Percentiles rank a stretch among this genome's conserved stretches.
These are phyloP conservation scores for Aureobasidium namibiae DNA, from an alignment of 2,329 filamentous ascomycete species.

Conservation along the genomic window DNA sequence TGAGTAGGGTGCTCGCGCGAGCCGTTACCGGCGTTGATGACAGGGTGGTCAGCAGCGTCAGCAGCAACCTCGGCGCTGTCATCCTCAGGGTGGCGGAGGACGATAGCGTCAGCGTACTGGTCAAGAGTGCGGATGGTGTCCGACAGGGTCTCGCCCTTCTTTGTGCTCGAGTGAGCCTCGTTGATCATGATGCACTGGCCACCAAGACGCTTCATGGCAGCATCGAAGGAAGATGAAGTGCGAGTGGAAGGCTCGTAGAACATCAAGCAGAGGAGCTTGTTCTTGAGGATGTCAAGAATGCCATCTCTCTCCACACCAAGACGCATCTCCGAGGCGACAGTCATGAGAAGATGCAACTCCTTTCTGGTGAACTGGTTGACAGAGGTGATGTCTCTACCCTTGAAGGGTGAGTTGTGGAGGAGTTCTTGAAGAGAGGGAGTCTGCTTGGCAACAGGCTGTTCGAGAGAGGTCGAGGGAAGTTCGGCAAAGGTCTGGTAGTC, in stretches of 20 bases:
- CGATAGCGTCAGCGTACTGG: constrained; percentile 90
- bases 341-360: constrained; percentile 89
- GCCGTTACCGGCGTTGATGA: constrained; percentile 97
- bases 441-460: constrained; percentile 35
- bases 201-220: constrained; percentile 95
- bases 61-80: constrained; percentile 71
- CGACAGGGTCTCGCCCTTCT: constrained; percentile 90
- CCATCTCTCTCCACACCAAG: constrained; percentile 88
- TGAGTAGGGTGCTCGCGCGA: constrained; percentile 95
- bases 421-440: constrained; percentile 57
- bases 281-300: constrained; percentile 76
- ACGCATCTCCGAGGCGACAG: constrained; percentile 95
- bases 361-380: constrained; percentile 82
- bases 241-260: constrained; percentile 98
- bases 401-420: constrained; percentile 75
- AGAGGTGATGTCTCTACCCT: constrained; percentile 80
- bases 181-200: constrained; percentile 76
- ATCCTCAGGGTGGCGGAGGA: constrained; percentile 88
- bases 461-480: constrained; percentile 25
- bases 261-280: constrained; percentile 79
- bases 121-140: constrained; percentile 89
- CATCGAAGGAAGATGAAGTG: constrained; percentile 91
- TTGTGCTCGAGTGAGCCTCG: constrained; percentile 75
- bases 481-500: constrained; percentile 78
- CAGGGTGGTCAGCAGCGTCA: constrained; percentile 80